These are phyloP conservation scores for Closterium sp. DNA, from an alignment of 139 green algal genomes.

Conservation along the genomic window DNA sequence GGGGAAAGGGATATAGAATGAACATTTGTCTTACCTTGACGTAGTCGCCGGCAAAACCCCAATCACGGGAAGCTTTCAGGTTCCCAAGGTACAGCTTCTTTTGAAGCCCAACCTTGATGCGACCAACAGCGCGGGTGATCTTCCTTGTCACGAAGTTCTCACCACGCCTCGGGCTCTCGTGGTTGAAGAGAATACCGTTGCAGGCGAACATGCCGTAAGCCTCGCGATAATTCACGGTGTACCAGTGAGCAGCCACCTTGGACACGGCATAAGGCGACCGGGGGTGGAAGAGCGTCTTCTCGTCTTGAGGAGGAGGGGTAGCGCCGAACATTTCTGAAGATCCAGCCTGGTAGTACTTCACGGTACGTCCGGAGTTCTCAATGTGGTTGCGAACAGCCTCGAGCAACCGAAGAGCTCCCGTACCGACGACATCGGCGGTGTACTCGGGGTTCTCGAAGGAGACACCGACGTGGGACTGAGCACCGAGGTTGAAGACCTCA, in stretches of 20 bases:
- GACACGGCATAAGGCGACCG: slow-evolving; percentile 75
- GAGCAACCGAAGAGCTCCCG: slow-evolving; percentile 63
- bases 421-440: slow-evolving; percentile 65
- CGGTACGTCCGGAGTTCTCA: slow-evolving; percentile 34
- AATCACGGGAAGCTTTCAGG: slow-evolving; percentile 76
- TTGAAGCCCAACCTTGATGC: slow-evolving; percentile 60
- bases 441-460: slow-evolving; percentile 76
- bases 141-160: slow-evolving; percentile 82
- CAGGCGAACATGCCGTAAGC: slow-evolving; percentile 74
- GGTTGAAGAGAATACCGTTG: slow-evolving; percentile 85
- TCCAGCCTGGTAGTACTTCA: slow-evolving; percentile 75
- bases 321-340: slow-evolving; percentile 77
- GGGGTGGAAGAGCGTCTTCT: slow-evolving; percentile 74
- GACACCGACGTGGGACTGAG: slow-evolving; percentile 71
- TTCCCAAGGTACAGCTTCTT: slow-evolving; percentile 72
- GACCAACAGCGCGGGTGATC: slow-evolving; percentile 55
- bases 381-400: slow-evolving; percentile 65
- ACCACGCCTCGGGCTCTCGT: slow-evolving; percentile 73
- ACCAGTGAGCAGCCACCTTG: slow-evolving; percentile 75
- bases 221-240: slow-evolving; percentile 75
- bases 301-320: slow-evolving; percentile 69
- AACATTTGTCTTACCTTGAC: slow-evolving; percentile 54
- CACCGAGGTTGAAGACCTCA: slow-evolving; percentile 81
- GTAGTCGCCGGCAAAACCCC: slow-evolving; percentile 78
- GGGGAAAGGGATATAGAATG: too few species aligned